phyloP scores from a whole-genome alignment of 768 basidiomycete genomes.

The Boletus fagicola region DNA sequence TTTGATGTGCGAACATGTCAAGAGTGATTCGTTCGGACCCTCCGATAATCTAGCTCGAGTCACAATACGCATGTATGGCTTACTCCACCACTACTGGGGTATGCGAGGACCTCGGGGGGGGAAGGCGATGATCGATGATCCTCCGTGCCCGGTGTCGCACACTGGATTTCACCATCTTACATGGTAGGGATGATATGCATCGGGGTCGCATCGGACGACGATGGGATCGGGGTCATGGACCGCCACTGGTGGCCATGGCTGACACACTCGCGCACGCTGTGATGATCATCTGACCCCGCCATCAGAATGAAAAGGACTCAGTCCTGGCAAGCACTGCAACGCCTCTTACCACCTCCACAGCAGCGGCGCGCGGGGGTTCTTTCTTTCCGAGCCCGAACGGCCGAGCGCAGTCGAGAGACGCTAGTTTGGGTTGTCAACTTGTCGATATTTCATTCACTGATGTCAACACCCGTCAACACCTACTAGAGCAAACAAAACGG shows the following conservation, averaged over 20 bases:
- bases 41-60: not conserved
- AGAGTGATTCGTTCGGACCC: not conserved
- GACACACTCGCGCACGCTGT: not conserved
- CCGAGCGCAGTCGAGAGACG: not conserved
- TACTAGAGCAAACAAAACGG: not conserved
- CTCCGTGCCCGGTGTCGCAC: too few relatives aligned
- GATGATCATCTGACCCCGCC: not conserved
- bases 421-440: not conserved
- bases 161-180: slow-evolving; percentile 2
- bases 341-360: not conserved
- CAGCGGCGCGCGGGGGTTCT: not conserved
- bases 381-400: not conserved
- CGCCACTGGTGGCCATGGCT: not conserved
- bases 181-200: slow-evolving; percentile 8
- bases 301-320: not conserved
- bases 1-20: too few relatives aligned
- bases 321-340: not conserved
- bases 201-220: slow-evolving; percentile 6
- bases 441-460: too few relatives aligned
- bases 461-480: not conserved
- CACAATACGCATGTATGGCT: not conserved
- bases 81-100: not conserved
- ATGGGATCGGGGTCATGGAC: not conserved
- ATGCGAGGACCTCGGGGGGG: not conserved
- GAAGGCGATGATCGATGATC: not conserved